phyloP scores from a whole-genome alignment of 805 yeast genomes.

The Huiozyma naganishii region DNA sequence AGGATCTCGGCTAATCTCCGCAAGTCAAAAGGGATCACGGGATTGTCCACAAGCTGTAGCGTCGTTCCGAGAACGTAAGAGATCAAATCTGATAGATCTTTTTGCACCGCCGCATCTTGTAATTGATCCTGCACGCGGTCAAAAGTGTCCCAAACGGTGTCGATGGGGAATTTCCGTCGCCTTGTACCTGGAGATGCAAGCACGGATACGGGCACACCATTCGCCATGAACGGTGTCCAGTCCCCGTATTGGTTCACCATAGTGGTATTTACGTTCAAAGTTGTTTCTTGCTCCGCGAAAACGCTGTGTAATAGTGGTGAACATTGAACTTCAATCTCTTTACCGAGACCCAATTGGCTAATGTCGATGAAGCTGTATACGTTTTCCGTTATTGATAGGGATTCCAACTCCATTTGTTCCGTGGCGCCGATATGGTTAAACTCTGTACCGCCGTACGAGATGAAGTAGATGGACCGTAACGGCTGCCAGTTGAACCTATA shows the following conservation, averaged over 20 bases:
- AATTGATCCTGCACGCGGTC: constrained; percentile 32
- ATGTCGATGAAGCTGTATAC: constrained; percentile 66
- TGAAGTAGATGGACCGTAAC: constrained; percentile 68
- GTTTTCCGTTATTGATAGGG: constrained; percentile 41
- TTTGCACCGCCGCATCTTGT: constrained; percentile 20
- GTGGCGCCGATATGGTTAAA: constrained; percentile 75
- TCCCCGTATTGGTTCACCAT: constrained; percentile 38
- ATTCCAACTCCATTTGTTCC: constrained; percentile 53
- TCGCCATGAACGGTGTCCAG: constrained; percentile 49
- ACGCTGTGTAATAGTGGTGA: constrained; percentile 46
- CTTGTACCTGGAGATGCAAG: constrained; percentile 9
- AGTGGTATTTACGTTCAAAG: constrained; percentile 10
- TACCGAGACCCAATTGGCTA: constrained; percentile 28
- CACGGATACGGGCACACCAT: constrained; percentile 36
- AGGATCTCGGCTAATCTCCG: constrained; percentile 34
- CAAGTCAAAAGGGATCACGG: constrained; percentile 61
- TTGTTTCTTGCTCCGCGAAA: constrained; percentile 3
- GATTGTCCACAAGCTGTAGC: constrained; percentile 54
- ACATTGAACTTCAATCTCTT: constrained; percentile 40
- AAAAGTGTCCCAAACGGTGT: constrained; percentile 57
- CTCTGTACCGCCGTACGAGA: constrained; percentile 70
- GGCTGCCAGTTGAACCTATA: constrained; percentile 68
- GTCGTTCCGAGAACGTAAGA: constrained; percentile 44
- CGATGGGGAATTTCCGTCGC: constrained; percentile 41
- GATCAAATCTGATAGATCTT: constrained; percentile 39